Percentiles rank a stretch among this genome's conserved stretches.
phyloP scores from a whole-genome alignment of 495 filamentous ascomycete genomes.

The Hypoxylon cercidicola region DNA sequence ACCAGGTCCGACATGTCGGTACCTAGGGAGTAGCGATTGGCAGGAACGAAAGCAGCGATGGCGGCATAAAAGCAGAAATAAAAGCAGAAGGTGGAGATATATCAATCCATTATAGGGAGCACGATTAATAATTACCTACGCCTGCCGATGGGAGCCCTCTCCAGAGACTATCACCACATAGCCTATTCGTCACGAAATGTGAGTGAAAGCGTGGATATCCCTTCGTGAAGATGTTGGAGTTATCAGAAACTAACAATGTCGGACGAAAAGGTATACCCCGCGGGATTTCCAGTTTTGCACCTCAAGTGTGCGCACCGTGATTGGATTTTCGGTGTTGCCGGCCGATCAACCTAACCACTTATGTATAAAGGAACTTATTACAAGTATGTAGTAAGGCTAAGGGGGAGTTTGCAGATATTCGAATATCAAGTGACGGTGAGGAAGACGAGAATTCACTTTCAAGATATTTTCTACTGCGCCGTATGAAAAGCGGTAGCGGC shows the following conservation, averaged over 20 bases:
- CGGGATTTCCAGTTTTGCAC: not conserved
- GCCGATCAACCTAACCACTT: constrained; percentile 27
- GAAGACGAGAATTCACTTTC: not conserved
- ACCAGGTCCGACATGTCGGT: constrained; percentile 30
- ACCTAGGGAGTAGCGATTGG: constrained; percentile 13
- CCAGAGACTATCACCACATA: too few relatives aligned
- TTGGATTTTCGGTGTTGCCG: constrained; percentile 39
- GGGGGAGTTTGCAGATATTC: constrained; percentile 20
- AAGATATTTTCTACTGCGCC: too few relatives aligned
- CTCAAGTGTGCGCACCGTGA: constrained; percentile 5
- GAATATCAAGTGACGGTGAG: not conserved
- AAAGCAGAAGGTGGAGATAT: not conserved
- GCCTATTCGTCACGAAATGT: not conserved
- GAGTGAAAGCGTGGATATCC: not conserved
- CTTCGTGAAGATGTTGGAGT: not conserved
- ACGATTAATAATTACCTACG: constrained; percentile 7
- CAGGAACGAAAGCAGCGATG: not conserved
- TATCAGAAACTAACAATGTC: constrained; percentile 1
- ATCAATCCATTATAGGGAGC: not conserved
- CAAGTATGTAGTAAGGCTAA: constrained; percentile 8
- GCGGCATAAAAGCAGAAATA: not conserved
- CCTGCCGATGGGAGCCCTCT: not conserved
- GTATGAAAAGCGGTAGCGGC: too few relatives aligned
- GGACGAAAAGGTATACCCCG: constrained; percentile 23
- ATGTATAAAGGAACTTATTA: constrained; percentile 3